Evolutionary conservation across 495 filamentous ascomycete species (phyloP).

Genomic region (Penicillium angulare): DNA sequence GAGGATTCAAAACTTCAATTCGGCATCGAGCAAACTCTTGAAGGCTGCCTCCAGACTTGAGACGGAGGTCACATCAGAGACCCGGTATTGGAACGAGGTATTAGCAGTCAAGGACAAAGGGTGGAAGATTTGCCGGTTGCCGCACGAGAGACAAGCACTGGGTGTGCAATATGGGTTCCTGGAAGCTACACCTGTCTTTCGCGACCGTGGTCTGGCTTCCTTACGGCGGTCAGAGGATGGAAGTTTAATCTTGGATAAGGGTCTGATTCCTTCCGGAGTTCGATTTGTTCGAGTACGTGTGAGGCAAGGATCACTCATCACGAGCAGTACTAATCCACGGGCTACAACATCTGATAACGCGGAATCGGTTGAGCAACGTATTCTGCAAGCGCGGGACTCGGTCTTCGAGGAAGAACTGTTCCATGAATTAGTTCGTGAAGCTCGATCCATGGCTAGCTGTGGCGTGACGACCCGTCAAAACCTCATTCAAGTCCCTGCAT

Average conservation of each 20-base stretch:
- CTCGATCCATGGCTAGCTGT: slow-evolving; percentile 61
- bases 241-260: slow-evolving; percentile 68
- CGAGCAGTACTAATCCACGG: slow-evolving; percentile 40
- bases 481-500: slow-evolving; percentile 55
- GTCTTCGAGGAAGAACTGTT: slow-evolving; percentile 93
- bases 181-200: slow-evolving; percentile 74
- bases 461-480: slow-evolving; percentile 62
- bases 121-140: slow-evolving; percentile 77
- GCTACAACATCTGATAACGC: slow-evolving; percentile 26
- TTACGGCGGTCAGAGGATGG: slow-evolving; percentile 74
- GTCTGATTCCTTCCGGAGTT: slow-evolving; percentile 53
- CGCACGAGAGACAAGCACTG: slow-evolving; percentile 68
- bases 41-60: slow-evolving; percentile 69
- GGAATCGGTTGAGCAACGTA: slow-evolving; percentile 57
- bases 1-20: slow-evolving; percentile 71
- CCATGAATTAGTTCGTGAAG: slow-evolving; percentile 83
- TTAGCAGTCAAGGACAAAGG: slow-evolving; percentile 75
- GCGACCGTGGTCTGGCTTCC: slow-evolving; percentile 72
- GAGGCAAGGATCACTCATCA: slow-evolving; percentile 37
- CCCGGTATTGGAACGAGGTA: slow-evolving; percentile 84
- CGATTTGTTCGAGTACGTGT: slow-evolving; percentile 65
- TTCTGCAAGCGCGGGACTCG: slow-evolving; percentile 81
- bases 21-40: slow-evolving; percentile 71
- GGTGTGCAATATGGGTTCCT: slow-evolving; percentile 87
- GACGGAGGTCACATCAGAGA: slow-evolving; percentile 72